phyloP scores from a whole-genome alignment of 345 rosid species.

The Anastatica hierochuntica region DNA sequence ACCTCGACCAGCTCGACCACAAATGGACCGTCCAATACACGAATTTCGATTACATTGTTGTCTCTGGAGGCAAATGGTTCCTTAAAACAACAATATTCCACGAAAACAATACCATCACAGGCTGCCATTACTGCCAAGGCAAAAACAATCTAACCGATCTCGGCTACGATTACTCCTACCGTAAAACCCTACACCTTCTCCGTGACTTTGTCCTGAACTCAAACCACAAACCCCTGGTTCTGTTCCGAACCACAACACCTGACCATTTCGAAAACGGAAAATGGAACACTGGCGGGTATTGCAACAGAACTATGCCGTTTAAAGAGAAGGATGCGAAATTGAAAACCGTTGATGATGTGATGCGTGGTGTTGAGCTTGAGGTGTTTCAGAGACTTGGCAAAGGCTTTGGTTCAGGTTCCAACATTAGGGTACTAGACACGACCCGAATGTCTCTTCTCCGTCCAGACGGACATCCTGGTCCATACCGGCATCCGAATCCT shows the following conservation, averaged over 20 bases:
- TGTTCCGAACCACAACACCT: slow-evolving; percentile 80
- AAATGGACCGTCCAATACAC: slow-evolving; percentile 50
- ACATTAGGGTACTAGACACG: slow-evolving; percentile 65
- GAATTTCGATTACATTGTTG: slow-evolving; percentile 52
- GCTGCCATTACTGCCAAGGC: slow-evolving; percentile 80
- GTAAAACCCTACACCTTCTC: slow-evolving; percentile 59
- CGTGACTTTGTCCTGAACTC: slow-evolving; percentile 44
- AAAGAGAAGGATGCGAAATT: slow-evolving; percentile 46
- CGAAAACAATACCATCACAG: slow-evolving; percentile 45
- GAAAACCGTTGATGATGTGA: slow-evolving; percentile 39
- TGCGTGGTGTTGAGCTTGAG: slow-evolving; percentile 51
- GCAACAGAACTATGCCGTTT: slow-evolving; percentile 41
- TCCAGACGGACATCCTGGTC: slow-evolving; percentile 97
- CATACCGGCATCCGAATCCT: slow-evolving; percentile 64
- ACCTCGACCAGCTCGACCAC: slow-evolving; percentile 68
- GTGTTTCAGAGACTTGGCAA: slow-evolving; percentile 40
- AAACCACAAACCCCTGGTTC: slow-evolving; percentile 47
- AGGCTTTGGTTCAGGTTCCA: slow-evolving; percentile 32
- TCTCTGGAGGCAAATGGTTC: slow-evolving; percentile 97
- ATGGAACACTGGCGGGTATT: slow-evolving; percentile 86
- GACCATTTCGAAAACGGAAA: slow-evolving; percentile 94
- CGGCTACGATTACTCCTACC: slow-evolving; percentile 68
- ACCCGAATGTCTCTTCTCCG: slow-evolving; percentile 48
- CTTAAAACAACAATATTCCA: slow-evolving; percentile 83
- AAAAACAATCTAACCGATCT: slow-evolving; percentile 53